phyloP scores from a whole-genome alignment of 441 rosid species.

The Corymbia calophylla region DNA sequence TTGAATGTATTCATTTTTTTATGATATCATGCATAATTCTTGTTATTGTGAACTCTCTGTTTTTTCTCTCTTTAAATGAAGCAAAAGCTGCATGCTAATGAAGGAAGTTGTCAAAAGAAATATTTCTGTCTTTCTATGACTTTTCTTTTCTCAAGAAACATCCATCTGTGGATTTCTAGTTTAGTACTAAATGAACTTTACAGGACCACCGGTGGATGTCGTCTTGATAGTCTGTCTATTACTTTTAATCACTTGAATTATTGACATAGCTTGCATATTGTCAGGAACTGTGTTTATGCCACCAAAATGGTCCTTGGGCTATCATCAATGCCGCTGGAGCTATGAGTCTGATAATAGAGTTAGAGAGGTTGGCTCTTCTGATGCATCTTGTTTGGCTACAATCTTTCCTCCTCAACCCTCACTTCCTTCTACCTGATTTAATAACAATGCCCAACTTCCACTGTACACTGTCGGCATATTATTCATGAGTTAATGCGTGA shows the following conservation, averaged over 20 bases:
- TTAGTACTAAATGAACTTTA: background rate
- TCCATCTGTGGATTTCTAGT: background rate
- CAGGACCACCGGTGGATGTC: background rate
- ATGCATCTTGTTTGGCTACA: background rate
- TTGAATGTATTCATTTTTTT: background rate
- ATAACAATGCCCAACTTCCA: background rate
- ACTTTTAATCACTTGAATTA: background rate
- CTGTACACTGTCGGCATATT: background rate
- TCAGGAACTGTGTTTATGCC: slow-evolving; percentile 93
- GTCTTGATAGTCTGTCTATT: background rate
- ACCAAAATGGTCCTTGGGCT: slow-evolving; percentile 96
- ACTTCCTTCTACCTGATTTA: background rate
- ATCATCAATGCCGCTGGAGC: slow-evolving; percentile 96
- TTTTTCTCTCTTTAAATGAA: background rate
- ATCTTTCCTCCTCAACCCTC: background rate
- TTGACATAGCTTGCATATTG: background rate
- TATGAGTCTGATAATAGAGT: slow-evolving; percentile 79
- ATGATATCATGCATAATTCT: background rate
- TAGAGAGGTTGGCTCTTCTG: slow-evolving; percentile 51
- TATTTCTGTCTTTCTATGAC: background rate
- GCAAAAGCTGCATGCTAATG: background rate
- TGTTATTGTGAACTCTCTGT: background rate
- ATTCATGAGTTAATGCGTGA: background rate
- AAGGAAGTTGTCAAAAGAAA: background rate
- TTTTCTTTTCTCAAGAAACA: background rate